Evolutionary conservation across 805 yeast species (phyloP), one percentile per base, ranked within the genome.

Genomic region (Lipomyces chichibuensis): DNA sequence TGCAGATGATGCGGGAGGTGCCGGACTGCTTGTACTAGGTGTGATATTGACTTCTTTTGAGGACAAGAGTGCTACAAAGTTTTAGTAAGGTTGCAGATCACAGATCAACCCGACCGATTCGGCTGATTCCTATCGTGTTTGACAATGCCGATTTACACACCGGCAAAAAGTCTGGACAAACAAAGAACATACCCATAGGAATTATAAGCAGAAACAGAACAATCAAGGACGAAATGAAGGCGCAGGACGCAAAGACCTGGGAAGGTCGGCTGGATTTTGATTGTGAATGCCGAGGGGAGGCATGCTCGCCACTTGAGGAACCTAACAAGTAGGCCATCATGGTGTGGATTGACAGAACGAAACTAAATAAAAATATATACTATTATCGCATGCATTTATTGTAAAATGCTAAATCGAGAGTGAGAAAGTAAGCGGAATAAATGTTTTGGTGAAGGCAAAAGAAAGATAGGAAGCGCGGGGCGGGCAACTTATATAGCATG

Each of bases 151-250:
- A 11, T 25, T n/a, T 9, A 27, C 29, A n/a, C 6, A 59, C 13
- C 62, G 29, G 13, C 8, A n/a, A 17, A 29, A 33, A n/a, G 5
- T 9, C 20, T 32, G 11, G 17, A 57, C 33, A 25, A 37, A 8
- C 8, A 17, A 23, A 35, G 23, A 51, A 25, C 63, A 25, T 23
- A 60, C 63, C 51, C 39, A 61, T 17, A 20, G 64, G 61, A 8
- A 32, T 57, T 17, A 57, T 29, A 60, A 54, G 43, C 49, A 64
- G 58, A 35, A 64, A 9, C 51, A 64, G 35, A 29, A 53, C 43
- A 54, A 54, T n/a, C 43, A 55, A 13, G 60, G 64, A 55, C 1
- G 60, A 37, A 11, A 62, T 29, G 56, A 55, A 55, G 25, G 49
- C 60, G 49, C 55, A 55, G 43, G 64, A 62, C 33, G 51, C 23